Percentiles rank a stretch among this genome's conserved stretches.
Conservation (phyloP, 441 rosid species). For the Brassica hybrid region DNA sequence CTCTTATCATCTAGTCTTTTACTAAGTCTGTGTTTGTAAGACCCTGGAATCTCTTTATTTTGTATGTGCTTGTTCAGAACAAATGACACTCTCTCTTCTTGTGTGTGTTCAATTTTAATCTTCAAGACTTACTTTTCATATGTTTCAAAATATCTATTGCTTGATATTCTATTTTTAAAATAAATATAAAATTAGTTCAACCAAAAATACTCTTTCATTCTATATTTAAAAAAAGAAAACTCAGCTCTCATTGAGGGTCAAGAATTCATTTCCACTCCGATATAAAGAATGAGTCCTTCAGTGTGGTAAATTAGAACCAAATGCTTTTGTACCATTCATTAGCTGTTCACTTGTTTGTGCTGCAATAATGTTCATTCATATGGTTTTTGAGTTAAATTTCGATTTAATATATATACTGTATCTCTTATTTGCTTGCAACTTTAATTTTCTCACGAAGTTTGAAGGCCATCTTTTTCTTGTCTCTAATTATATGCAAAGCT, state of each 20-base stretch:
- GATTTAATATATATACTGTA: neutral
- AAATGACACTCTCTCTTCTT: conserved; percentile 22
- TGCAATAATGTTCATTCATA: neutral
- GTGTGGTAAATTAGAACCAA: neutral
- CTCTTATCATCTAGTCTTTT: conserved; percentile 22
- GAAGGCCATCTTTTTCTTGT: neutral
- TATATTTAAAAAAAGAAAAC: neutral
- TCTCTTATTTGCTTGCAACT: neutral
- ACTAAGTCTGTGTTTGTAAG: conserved; percentile 31
- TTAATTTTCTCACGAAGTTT: neutral
- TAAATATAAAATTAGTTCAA: no score
- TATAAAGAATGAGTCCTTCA: no score
- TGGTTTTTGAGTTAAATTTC: neutral
- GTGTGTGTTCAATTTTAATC: conserved; percentile 30
- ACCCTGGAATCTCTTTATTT: conserved; percentile 13
- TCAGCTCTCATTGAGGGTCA: neutral
- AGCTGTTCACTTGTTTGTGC: neutral
- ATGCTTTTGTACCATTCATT: neutral
- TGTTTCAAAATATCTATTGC: neutral
- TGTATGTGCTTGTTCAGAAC: conserved; percentile 24
- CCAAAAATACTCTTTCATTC: neutral
- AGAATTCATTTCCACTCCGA: neutral
- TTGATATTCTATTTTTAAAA: no score
- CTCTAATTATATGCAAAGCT: conserved; percentile 2
- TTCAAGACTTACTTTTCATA: conserved; percentile 4